These are phyloP conservation scores for Digitaria exilis DNA, from an alignment of 202 grass and related monocot genomes.

Conservation along the genomic window DNA sequence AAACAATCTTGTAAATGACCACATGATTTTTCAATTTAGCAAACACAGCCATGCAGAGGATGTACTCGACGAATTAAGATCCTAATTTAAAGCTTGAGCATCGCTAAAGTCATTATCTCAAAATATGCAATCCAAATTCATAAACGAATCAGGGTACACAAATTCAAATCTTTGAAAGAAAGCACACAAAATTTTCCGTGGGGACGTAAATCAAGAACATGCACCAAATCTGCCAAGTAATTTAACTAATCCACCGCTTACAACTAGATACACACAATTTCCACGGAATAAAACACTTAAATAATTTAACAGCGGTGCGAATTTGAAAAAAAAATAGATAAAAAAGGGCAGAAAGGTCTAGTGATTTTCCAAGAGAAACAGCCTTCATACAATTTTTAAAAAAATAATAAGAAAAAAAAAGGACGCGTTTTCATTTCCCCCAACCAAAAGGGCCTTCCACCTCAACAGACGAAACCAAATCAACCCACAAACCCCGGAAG, in stretches of 20 bases:
- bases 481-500: neutral
- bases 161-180: conserved; percentile 24
- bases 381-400: neutral
- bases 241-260: neutral
- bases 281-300: neutral
- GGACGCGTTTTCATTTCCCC: neutral
- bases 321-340: too few species aligned
- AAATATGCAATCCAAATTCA: neutral
- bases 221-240: neutral
- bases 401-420: neutral
- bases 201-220: conserved; percentile 20
- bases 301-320: too few species aligned
- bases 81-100: conserved; percentile 23
- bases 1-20: conserved; percentile 35
- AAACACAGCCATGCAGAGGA: neutral
- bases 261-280: neutral
- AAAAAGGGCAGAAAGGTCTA: neutral
- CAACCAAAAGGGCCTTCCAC: neutral
- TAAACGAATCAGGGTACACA: neutral
- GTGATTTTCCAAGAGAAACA: neutral
- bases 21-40: neutral
- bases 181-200: neutral
- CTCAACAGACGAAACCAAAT: neutral
- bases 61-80: conserved; percentile 33
- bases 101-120: neutral